Conservation (phyloP, 768 basidiomycete species). For the Podaxis carcinomalis region DNA sequence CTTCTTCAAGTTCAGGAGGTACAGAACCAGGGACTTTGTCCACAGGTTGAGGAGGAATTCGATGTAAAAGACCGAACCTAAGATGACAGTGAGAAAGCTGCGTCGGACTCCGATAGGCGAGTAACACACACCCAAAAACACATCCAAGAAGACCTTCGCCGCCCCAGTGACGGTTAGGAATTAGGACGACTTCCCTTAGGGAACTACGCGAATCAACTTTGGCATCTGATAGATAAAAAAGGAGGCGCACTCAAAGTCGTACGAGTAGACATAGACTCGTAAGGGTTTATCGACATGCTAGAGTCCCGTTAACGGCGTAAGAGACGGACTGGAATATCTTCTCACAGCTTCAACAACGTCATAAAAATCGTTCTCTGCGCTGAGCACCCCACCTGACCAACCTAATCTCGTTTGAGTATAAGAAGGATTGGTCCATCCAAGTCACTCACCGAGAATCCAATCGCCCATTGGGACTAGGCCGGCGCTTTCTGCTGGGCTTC, state of each 20-base stretch:
- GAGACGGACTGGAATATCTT: slow-evolving; percentile 6
- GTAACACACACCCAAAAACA: slow-evolving; percentile 80
- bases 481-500: slow-evolving; percentile 93
- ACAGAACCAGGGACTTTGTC: slow-evolving; percentile 52
- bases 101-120: neutral
- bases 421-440: neutral
- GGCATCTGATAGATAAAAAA: slow-evolving; percentile 8
- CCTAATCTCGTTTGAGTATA: slow-evolving; percentile 66
- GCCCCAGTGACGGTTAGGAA: slow-evolving; percentile 97
- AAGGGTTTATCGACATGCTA: slow-evolving; percentile 94
- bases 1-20: slow-evolving; percentile 53
- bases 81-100: slow-evolving; percentile 4
- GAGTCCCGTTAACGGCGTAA: neutral
- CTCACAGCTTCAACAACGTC: slow-evolving; percentile 89
- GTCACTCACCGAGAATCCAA: slow-evolving; percentile 38
- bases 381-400: slow-evolving; percentile 91
- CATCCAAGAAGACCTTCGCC: slow-evolving; percentile 94
- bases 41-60: slow-evolving; percentile 77
- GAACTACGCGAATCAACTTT: slow-evolving; percentile 46
- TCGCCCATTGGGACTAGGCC: slow-evolving; percentile 90
- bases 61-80: slow-evolving; percentile 88
- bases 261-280: slow-evolving; percentile 93
- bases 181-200: slow-evolving; percentile 87
- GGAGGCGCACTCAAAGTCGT: slow-evolving; percentile 85
- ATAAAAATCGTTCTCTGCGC: slow-evolving; percentile 94